Evolutionary conservation across 345 rosid genomes (phyloP), one percentile per base, ranked within the genome.

Genomic region (Murraya paniculata): DNA sequence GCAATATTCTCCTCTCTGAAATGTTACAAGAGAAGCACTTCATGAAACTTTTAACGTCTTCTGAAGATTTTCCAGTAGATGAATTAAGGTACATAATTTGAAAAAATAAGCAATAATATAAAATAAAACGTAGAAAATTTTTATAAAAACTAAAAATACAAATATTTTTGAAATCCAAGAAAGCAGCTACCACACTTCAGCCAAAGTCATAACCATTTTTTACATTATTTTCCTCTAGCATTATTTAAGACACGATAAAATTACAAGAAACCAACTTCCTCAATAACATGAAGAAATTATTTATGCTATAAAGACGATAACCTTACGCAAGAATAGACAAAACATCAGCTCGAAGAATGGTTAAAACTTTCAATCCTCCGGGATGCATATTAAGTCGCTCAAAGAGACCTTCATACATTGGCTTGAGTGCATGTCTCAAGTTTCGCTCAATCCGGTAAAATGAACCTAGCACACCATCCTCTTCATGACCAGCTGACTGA

Each of bases 311-410:
- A 48, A 64, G 77, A 78, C 25, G 48, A 82, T 80, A 83, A 81
- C 79, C 90, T 88, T 94, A 96, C 97, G 53, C 61, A 79, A 96
- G 92, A 80, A 90, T 79, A 0, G 86, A 87, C 59, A 92, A 86
- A 64, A 94, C 90, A 87, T 96, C 97, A 60, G 98, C 94, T 24
- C 97, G 94, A 65, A 96, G 88, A 69, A 85, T 71, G 48, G 93
- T 78, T 84, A 96, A 82, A 87, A 94, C 85, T 85, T 87, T 90
- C 91, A 94, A 77, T 35, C 99, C 98, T 76, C 93, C 97, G 27
- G 92, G 90, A 77, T 96, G 95, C 41, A 87, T 94, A 84, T 94
- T 94, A 73, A 96, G 83, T 71, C 95, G 85, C 81, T 96, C 97
- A 83, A 96, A 96, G 67, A 96, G 91, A 79, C 82, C 78, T 83